Evolutionary conservation across 805 yeast genomes (phyloP).

Genomic region (Nakazawaea ambrosiae): DNA sequence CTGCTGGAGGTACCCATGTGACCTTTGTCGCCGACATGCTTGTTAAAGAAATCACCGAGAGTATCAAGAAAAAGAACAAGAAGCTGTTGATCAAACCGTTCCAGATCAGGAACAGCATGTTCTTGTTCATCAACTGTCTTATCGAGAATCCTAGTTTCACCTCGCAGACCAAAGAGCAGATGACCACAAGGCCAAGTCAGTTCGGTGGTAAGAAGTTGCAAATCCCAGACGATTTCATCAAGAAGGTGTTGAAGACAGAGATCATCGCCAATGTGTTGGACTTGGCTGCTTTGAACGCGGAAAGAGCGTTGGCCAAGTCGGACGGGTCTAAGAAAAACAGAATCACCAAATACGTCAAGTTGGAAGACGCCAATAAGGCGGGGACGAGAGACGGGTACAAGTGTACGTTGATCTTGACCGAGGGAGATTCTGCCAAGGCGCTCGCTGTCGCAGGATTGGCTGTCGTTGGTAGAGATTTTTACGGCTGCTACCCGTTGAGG

Average conservation of each 20-base stretch:
- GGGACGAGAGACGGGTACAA: constrained; percentile 90
- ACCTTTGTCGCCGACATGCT: constrained; percentile 81
- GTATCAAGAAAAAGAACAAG: constrained; percentile 57
- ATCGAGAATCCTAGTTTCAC: constrained; percentile 97
- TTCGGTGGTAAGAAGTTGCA: constrained; percentile 79
- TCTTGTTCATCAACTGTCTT: constrained; percentile 82
- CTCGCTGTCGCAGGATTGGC: constrained; percentile 90
- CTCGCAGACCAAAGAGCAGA: constrained; percentile 93
- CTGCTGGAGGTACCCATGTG: constrained; percentile 95
- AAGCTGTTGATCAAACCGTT: constrained; percentile 74
- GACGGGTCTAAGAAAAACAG: constrained; percentile 84
- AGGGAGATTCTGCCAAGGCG: constrained; percentile 94
- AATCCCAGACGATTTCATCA: constrained; percentile 72
- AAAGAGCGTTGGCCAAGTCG: constrained; percentile 75
- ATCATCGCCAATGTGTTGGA: constrained; percentile 70
- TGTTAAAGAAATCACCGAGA: constrained; percentile 66
- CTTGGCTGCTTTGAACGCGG: constrained; percentile 84
- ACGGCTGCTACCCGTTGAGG: constrained; percentile 91
- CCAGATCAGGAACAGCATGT: constrained; percentile 87
- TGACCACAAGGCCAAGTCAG: constrained; percentile 81
- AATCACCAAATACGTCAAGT: constrained; percentile 80
- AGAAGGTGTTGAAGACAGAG: constrained; percentile 62
- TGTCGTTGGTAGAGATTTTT: constrained; percentile 90
- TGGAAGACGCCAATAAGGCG: constrained; percentile 94
- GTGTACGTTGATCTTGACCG: constrained; percentile 90